A percentile compares a stretch with the other conserved stretches of the same genome.
These are phyloP conservation scores for Globisporangium recalcitrans DNA, from an alignment of 352 stramenopile genomes.

Conservation along the genomic window DNA sequence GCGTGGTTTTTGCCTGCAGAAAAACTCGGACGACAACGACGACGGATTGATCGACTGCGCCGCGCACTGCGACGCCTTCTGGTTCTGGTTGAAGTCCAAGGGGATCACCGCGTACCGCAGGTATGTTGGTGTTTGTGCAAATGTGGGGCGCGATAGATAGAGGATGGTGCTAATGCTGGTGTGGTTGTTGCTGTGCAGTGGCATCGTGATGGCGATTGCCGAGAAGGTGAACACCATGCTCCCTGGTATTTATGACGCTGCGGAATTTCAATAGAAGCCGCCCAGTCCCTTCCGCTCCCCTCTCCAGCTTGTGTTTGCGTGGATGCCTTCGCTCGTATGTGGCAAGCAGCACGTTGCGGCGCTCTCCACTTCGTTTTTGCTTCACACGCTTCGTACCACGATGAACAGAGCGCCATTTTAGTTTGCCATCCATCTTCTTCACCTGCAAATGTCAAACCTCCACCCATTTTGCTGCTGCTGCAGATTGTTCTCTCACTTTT, in stretches of 20 bases:
- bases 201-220: conserved; percentile 96
- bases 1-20: conserved; percentile 22
- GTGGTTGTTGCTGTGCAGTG: conserved; percentile 35
- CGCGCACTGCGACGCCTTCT: conserved; percentile 96
- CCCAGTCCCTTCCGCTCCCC: background rate
- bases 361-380: background rate
- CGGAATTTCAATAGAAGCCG: conserved; percentile 87
- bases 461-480: background rate
- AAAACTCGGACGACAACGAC: conserved; percentile 82
- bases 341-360: background rate
- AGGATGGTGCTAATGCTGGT: background rate
- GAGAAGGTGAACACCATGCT: conserved; percentile 97
- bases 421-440: background rate
- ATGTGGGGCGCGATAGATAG: background rate
- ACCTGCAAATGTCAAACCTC: background rate
- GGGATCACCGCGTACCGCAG: conserved; percentile 93
- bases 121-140: conserved; percentile 19
- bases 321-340: background rate
- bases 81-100: conserved; percentile 94
- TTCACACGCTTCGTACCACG: background rate
- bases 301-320: conserved; percentile 23
- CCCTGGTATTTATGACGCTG: conserved; percentile 94
- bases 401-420: background rate
- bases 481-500: background rate
- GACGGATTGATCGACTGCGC: conserved; percentile 89